Evolutionary conservation across 495 filamentous ascomycete species (phyloP), one percentile per base, ranked within the genome.

Genomic region (Delitschia confertaspora): DNA sequence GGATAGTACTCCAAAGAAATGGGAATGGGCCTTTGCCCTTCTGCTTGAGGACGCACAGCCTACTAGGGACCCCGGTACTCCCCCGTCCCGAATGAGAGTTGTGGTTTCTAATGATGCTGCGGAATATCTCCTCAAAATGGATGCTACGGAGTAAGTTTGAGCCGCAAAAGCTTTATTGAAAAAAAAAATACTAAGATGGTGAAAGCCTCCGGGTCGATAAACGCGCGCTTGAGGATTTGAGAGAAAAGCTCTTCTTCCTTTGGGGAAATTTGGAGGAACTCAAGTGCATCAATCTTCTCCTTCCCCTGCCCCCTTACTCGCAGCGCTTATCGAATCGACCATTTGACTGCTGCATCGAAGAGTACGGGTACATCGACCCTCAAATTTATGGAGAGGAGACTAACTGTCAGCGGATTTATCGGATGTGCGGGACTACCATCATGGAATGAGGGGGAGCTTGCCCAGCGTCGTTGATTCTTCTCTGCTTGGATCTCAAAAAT

Each of bases 191-290:
- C 10, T 17, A 3, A n/a, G n/a, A n/a, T n/a, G n/a, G n/a, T n/a
- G n/a, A 11, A 34, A 83, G 71, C 60, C 73, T 95, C 6, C 73
- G 72, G 13, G 55, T 55, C 36, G 60, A 82, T 25, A 27, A 57
- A 4, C 25, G 55, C 0, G 49, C 57, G 2, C 60, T 93, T 5
- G 51, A 31, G 19, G 40, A 60, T 6, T 61, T 95, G 1, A 68
- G 73, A 27, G 76, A 93, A 56, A 79, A 78, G 55, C 71, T 95
- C 11, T 88, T 79, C 60, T 65, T 74, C 22, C 69, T 96, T 6
- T 96, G 89, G 88, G 89, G 89, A 3, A 72, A 93, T 45, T 72
- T 95, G 5, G 46, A 32, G 14, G 49, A 48, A 38, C 30, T 58
- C n/a, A 38, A 39, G 4, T 35, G 17, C 13, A 24, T 9, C 6